Evolutionary conservation across 169 alveolate genomes (phyloP), one percentile per base, ranked within the genome.

Genomic region (Cryptosporidium sp.): DNA sequence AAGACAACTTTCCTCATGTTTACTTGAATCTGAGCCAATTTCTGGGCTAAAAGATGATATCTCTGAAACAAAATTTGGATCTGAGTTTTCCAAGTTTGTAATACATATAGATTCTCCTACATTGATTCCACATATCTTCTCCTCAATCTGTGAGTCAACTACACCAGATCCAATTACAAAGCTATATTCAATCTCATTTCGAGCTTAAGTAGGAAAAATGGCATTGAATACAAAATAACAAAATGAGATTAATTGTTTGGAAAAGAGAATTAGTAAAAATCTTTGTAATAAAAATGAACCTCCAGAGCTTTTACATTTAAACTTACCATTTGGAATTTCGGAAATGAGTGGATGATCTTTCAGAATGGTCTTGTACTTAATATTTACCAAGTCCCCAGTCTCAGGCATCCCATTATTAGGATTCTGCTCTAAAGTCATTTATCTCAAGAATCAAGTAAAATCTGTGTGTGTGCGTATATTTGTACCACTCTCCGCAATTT

Each of bases 111-210:
- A 44, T 73, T 73, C 44, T 33, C 86, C 86, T 6, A 44, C 62
- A 33, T 12, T 35, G 33, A 73, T 56, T 3, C 33, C 52, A 6
- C 86, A 33, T 33, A 73, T 73, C 29, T 33, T 26, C 44, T 73
- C 53, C 39, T 73, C 86, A 37, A 73, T 37, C 2, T 14, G 60
- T 3, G 86, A 18, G 9, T 58, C 52, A 31, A 35, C 71, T n/a
- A 73, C n/a, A 3, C 86, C 86, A 16, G 86, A 73, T 14, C 86
- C 86, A 33, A 73, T 56, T 1, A 73, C 14, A 60, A 73, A 73
- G 29, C 68, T 73, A 16, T 73, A 73, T 29, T 26, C 58, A 33
- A 73, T 73, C 3, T 33, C 86, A 53, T 58, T 62, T 9, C 52
- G 86, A 10, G 2, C 60, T 52, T 39, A 16, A 26, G 29, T 2